Conservation (phyloP, 768 basidiomycete species). For the Pleurotus eryngii region DNA sequence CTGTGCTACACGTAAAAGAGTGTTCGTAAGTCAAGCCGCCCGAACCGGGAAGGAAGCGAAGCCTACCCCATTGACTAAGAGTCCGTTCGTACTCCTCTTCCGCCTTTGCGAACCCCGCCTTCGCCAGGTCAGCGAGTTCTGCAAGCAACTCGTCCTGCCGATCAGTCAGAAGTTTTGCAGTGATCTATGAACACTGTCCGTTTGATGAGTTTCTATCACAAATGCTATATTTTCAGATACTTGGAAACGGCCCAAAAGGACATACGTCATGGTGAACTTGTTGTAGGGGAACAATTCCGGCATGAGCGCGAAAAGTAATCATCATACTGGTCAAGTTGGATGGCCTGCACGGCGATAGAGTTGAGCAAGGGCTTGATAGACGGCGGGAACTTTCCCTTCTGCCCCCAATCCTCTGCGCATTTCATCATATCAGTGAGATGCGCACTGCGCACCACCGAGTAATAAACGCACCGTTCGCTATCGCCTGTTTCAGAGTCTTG, state of each 20-base stretch:
- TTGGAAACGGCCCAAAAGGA: constrained; percentile 7
- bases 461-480: constrained; percentile 48
- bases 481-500: constrained; percentile 56
- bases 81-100: constrained; percentile 76
- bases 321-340: constrained; percentile 84
- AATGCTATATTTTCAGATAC: too few species aligned
- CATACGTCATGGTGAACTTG: constrained; percentile 86
- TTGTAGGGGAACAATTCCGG: constrained; percentile 91
- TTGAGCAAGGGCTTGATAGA: constrained; percentile 68
- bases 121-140: constrained; percentile 58
- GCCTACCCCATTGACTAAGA: constrained; percentile 65
- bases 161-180: constrained; percentile 55
- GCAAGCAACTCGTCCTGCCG: constrained; percentile 67
- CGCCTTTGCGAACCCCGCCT: constrained; percentile 64
- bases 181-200: constrained; percentile 82
- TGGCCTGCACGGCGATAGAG: constrained; percentile 72
- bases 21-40: neutral
- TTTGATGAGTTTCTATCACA: constrained; percentile 84
- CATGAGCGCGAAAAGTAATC: constrained; percentile 91
- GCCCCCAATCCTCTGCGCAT: constrained; percentile 64
- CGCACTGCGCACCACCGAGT: too few species aligned
- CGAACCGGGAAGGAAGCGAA: constrained; percentile 15
- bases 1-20: constrained; percentile 30
- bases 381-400: constrained; percentile 89
- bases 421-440: neutral